Conservation (phyloP, 106 monocot genomes). For the Apostasia ramifera region DNA sequence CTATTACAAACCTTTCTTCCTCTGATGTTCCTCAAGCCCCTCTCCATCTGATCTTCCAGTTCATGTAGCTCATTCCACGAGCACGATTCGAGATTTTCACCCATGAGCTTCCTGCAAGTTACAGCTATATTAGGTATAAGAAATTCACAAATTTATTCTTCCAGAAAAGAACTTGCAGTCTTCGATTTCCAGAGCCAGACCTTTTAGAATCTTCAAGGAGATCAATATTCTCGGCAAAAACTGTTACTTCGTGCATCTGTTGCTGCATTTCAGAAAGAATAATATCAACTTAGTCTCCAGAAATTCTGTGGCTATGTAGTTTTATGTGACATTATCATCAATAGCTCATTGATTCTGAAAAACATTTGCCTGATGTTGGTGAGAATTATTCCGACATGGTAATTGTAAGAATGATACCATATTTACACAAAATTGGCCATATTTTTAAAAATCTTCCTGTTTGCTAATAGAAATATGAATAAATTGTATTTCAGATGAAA, state of each 20-base stretch:
- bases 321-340: not conserved
- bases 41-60: constrained; percentile 33
- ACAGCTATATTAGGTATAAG: not conserved
- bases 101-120: constrained; percentile 39
- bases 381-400: not conserved
- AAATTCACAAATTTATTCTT: not conserved
- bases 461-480: too few relatives aligned
- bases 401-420: not conserved
- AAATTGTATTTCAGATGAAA: too few relatives aligned
- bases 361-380: not conserved
- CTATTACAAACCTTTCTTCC: constrained; percentile 25
- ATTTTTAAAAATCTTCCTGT: not conserved
- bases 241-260: constrained; percentile 16
- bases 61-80: constrained; percentile 39
- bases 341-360: not conserved
- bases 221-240: constrained; percentile 21
- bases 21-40: constrained; percentile 37
- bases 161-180: not conserved
- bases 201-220: constrained; percentile 23
- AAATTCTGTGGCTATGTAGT: too few relatives aligned
- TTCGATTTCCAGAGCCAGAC: constrained; percentile 6
- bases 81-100: constrained; percentile 37
- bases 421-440: not conserved
- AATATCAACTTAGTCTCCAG: not conserved
- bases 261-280: constrained; percentile 15